Evolutionary conservation across 345 rosid species (phyloP).

Genomic region (Sisymbrium altissimum): DNA sequence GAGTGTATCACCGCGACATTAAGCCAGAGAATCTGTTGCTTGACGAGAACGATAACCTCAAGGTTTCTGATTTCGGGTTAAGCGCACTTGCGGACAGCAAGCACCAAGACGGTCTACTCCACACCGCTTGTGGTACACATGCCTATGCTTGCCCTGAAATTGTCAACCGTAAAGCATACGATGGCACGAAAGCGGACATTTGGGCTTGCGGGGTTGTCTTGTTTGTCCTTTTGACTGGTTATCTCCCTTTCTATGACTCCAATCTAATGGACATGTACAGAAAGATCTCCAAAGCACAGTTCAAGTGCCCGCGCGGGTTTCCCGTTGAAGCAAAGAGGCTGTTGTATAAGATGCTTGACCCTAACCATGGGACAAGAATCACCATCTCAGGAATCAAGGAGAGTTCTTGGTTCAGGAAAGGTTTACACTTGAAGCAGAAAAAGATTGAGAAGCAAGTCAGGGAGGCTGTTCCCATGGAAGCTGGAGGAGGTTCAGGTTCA

Average conservation of each 20-base stretch:
- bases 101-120: constrained; percentile 66
- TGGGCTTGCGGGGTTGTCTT: constrained; percentile 89
- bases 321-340: constrained; percentile 52
- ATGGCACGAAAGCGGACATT: constrained; percentile 66
- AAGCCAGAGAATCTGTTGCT: constrained; percentile 76
- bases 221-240: constrained; percentile 71
- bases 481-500: constrained; percentile 22
- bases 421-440: constrained; percentile 42
- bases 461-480: constrained; percentile 20
- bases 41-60: constrained; percentile 68
- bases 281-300: constrained; percentile 62
- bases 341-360: constrained; percentile 53
- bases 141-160: constrained; percentile 85
- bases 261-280: constrained; percentile 75
- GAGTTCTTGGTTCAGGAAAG: constrained; percentile 66
- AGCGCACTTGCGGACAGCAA: constrained; percentile 66
- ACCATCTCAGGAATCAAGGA: constrained; percentile 56
- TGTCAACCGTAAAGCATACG: constrained; percentile 63
- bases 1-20: constrained; percentile 76
- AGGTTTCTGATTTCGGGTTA: constrained; percentile 72
- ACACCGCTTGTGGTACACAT: constrained; percentile 73
- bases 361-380: constrained; percentile 54
- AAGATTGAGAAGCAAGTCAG: constrained; percentile 39
- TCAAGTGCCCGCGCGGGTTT: constrained; percentile 65
- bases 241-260: constrained; percentile 71